Conservation (phyloP, 2,329 filamentous ascomycete species). For the Fusarium coffeatum region DNA sequence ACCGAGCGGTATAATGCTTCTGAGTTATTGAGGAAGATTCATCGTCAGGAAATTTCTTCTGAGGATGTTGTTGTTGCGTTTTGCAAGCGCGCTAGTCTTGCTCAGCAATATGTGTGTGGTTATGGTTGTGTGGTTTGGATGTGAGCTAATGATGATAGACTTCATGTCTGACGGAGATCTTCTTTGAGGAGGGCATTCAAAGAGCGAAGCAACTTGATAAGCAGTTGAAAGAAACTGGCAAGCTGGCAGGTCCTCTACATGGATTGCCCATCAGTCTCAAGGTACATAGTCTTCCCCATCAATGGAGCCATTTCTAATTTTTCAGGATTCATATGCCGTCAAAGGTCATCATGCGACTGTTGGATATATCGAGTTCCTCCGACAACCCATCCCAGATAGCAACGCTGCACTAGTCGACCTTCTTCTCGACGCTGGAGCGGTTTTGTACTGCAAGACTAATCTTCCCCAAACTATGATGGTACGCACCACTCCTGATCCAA, state of each 20-base stretch:
- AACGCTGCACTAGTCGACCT: constrained; percentile 44
- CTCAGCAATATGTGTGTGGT: constrained; percentile 34
- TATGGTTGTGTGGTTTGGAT: rapidly evolving
- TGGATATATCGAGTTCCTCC: constrained; percentile 45
- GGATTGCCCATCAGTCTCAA: constrained; percentile 43
- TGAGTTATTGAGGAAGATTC: constrained; percentile 26
- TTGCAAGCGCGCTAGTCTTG: constrained; percentile 40
- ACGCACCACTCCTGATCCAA: rapidly evolving
- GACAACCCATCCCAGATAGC: constrained; percentile 26
- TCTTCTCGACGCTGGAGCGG: constrained; percentile 44
- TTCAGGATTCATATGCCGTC: constrained; percentile 40
- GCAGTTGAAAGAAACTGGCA: constrained; percentile 36
- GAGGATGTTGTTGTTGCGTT: constrained; percentile 39
- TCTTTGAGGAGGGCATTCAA: constrained; percentile 34
- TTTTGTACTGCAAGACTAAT: constrained; percentile 59
- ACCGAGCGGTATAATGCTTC: constrained; percentile 33
- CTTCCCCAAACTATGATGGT: constrained; percentile 73
- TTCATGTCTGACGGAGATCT: constrained; percentile 37
- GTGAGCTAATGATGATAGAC: constrained; percentile 13
- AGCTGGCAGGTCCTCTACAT: constrained; percentile 37
- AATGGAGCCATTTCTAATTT: neutral
- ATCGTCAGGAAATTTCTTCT: constrained; percentile 23
- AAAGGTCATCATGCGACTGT: constrained; percentile 43
- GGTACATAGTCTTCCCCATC: neutral
- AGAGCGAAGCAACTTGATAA: constrained; percentile 33